These are phyloP conservation scores for Closterium sp. DNA, from an alignment of 139 green algal species.

Conservation along the genomic window DNA sequence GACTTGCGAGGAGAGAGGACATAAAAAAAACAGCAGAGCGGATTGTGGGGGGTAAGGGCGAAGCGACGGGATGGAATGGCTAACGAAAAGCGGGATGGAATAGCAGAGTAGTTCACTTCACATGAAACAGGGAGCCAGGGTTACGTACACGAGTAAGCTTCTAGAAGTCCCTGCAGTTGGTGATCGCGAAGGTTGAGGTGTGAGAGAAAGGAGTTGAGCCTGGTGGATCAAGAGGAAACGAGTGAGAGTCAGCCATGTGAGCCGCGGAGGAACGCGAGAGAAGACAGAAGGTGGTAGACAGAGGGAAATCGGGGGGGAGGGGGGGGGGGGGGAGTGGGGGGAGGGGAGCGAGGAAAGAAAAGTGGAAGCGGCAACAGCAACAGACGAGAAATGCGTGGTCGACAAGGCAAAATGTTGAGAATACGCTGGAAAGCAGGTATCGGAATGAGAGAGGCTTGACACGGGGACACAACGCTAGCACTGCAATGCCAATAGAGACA, in stretches of 20 bases:
- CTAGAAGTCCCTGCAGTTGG: constrained; percentile 80
- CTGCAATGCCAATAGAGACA: no score
- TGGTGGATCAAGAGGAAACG: neutral
- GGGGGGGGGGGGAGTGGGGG: no score
- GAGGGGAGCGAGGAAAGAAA: neutral
- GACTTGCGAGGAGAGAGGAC: neutral
- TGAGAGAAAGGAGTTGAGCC: constrained; percentile 58
- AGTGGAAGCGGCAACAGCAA: neutral
- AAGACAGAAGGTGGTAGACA: neutral
- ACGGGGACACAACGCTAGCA: no score
- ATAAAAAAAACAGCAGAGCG: neutral
- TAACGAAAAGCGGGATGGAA: neutral
- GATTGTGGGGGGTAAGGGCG: neutral
- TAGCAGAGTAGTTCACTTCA: neutral
- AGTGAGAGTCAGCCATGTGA: neutral
- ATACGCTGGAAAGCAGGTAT: no score
- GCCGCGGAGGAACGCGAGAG: neutral
- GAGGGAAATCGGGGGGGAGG: constrained; percentile 68
- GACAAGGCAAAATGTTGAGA: neutral
- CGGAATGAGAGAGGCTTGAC: no score
- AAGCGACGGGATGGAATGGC: neutral
- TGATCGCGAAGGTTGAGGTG: constrained; percentile 86
- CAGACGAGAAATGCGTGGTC: neutral
- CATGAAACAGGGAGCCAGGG: neutral
- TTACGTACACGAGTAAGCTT: constrained; percentile 89